phyloP scores from a whole-genome alignment of 2,329 filamentous ascomycete species.

The Phialophora expanda region DNA sequence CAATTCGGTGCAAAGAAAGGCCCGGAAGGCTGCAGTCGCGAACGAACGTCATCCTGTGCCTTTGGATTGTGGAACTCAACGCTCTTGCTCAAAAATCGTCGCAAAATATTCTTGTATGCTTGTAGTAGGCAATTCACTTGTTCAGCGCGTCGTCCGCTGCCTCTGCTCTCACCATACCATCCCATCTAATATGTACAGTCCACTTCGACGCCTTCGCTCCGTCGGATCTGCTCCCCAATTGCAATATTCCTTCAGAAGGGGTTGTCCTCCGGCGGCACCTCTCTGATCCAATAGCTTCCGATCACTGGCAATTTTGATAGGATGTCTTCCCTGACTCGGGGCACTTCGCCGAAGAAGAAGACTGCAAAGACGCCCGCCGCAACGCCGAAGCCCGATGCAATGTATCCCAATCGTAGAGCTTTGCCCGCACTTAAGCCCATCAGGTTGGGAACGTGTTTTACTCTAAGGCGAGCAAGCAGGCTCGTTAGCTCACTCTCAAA shows the following conservation, averaged over 20 bases:
- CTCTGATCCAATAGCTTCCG: constrained; percentile 61
- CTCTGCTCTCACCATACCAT: neutral
- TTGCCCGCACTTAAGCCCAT: constrained; percentile 35
- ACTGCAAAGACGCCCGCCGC: constrained; percentile 64
- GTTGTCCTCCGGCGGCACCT: constrained; percentile 68
- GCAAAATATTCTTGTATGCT: neutral
- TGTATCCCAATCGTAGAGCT: constrained; percentile 47
- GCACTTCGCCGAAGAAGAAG: constrained; percentile 69
- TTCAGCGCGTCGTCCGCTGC: neutral
- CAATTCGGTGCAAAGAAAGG: neutral
- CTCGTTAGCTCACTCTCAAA: constrained; percentile 2
- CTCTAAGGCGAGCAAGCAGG: constrained; percentile 6
- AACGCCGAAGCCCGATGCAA: constrained; percentile 62
- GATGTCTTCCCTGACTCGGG: constrained; percentile 66
- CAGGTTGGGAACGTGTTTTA: constrained; percentile 37
- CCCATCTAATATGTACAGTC: constrained; percentile 28
- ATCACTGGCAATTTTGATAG: constrained; percentile 65
- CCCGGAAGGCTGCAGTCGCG: too few relatives aligned
- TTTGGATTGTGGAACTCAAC: neutral
- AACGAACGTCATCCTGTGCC: neutral
- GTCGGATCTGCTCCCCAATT: neutral
- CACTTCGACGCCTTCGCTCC: neutral
- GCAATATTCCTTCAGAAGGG: constrained; percentile 36
- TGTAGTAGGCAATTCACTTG: neutral
- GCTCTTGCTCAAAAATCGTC: neutral